Conservation (phyloP, 2,329 filamentous ascomycete species). For the Colletotrichum scovillei region DNA sequence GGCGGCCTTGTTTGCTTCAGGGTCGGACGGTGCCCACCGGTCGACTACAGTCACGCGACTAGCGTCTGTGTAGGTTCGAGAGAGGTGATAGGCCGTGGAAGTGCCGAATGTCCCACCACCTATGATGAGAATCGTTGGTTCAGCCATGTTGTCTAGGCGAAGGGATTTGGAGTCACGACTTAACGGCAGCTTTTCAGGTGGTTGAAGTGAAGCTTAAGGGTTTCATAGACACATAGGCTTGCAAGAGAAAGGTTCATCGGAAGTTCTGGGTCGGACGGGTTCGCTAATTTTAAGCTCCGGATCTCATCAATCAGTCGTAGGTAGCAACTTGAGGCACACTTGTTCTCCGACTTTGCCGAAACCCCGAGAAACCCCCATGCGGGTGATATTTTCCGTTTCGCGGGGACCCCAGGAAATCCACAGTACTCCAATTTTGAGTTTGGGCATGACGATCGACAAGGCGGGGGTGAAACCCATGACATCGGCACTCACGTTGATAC, state of each 20-base stretch:
- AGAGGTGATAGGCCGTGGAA: slow-evolving; percentile 60
- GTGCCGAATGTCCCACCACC: slow-evolving; percentile 63
- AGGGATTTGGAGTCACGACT: not conserved
- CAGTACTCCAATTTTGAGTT: not conserved
- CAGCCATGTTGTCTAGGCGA: not conserved
- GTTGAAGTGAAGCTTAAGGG: not conserved
- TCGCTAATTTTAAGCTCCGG: too few relatives aligned
- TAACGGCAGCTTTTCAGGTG: not conserved
- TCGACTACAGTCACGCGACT: slow-evolving; percentile 33
- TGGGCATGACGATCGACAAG: not conserved
- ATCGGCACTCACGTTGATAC: not conserved
- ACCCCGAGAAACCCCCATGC: not conserved
- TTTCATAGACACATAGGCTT: not conserved
- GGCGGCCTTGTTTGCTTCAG: slow-evolving; percentile 36
- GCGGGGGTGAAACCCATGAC: not conserved
- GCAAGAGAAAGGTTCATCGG: not conserved
- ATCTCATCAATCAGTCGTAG: too few relatives aligned
- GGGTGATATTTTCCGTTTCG: not conserved
- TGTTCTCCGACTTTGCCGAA: not conserved
- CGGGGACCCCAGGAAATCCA: not conserved
- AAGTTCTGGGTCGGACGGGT: not conserved
- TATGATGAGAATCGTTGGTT: slow-evolving; percentile 51
- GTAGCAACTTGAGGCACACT: too few relatives aligned
- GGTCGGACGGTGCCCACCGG: not conserved
- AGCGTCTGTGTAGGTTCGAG: slow-evolving; percentile 23